Evolutionary conservation across 208 protist species (phyloP).

Genomic region (Trypanosomatidae sp.): DNA sequence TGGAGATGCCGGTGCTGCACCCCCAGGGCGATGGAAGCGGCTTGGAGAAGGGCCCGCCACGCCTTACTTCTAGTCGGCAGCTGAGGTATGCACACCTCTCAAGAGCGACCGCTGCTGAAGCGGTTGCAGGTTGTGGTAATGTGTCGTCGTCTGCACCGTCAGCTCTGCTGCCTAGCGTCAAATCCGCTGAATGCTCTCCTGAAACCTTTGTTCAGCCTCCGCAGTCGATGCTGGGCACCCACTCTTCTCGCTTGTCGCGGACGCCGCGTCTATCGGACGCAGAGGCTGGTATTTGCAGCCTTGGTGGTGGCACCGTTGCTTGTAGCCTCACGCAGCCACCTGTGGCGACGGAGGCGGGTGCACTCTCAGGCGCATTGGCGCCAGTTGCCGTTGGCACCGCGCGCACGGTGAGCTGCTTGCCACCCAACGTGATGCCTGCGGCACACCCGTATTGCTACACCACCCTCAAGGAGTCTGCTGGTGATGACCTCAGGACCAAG

Average conservation of each 20-base stretch:
- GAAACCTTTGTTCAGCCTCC: not conserved
- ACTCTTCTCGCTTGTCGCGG: not conserved
- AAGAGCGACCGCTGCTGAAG: not conserved
- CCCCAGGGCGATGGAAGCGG: not conserved
- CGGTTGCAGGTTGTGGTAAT: not conserved
- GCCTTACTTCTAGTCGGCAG: not conserved
- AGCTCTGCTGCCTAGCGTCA: not conserved
- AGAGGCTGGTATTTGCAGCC: not conserved
- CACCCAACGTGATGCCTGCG: constrained; percentile 14
- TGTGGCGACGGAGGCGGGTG: not conserved
- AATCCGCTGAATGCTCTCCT: not conserved
- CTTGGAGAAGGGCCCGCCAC: not conserved
- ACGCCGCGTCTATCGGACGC: not conserved
- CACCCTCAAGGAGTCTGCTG: not conserved
- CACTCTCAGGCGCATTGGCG: not conserved
- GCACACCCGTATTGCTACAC: constrained; percentile 24
- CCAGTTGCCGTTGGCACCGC: not conserved
- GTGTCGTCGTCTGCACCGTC: not conserved
- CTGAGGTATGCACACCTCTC: not conserved
- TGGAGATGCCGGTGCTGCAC: constrained; percentile 4
- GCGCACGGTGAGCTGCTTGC: not conserved
- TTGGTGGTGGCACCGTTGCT: not conserved
- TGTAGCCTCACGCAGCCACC: not conserved
- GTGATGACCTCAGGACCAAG: not conserved
- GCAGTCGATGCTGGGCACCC: too few relatives aligned